Evolutionary conservation across 306 rosid genomes (phyloP).

Genomic region (Styphnolobium japonicum): DNA sequence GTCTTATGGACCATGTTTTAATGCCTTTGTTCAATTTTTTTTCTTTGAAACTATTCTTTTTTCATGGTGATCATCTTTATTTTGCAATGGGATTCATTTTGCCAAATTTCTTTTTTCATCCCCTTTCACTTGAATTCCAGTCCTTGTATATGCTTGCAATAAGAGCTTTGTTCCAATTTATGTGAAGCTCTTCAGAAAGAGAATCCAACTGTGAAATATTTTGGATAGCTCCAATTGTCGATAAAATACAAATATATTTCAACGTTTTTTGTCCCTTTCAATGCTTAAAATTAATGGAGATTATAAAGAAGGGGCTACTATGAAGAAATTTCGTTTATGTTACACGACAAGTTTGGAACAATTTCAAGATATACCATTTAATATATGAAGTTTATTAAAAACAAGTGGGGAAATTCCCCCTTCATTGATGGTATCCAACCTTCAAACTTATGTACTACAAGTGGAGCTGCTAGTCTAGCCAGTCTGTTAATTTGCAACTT

Average conservation of each 20-base stretch:
- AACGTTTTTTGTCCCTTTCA: neutral
- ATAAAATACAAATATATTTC: neutral
- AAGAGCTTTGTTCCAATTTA: neutral
- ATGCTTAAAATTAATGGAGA: neutral
- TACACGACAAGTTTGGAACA: neutral
- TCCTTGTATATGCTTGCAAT: neutral
- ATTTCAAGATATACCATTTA: neutral
- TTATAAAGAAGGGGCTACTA: neutral
- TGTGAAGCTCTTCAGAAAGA: neutral
- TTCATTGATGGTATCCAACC: neutral
- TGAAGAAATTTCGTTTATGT: neutral
- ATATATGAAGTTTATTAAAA: neutral
- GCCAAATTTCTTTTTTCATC: neutral
- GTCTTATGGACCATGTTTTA: neutral
- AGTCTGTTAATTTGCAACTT: neutral
- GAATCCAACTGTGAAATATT: neutral
- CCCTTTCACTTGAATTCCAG: neutral
- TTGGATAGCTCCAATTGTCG: neutral
- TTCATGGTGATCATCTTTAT: neutral
- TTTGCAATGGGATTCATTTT: neutral
- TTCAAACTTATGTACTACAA: neutral
- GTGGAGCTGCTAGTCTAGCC: neutral
- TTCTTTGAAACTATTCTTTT: neutral
- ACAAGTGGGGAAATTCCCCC: neutral
- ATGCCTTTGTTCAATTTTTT: neutral